Evolutionary conservation across 2,329 filamentous ascomycete genomes (phyloP).

Genomic region (Aspergillus uvarum): DNA sequence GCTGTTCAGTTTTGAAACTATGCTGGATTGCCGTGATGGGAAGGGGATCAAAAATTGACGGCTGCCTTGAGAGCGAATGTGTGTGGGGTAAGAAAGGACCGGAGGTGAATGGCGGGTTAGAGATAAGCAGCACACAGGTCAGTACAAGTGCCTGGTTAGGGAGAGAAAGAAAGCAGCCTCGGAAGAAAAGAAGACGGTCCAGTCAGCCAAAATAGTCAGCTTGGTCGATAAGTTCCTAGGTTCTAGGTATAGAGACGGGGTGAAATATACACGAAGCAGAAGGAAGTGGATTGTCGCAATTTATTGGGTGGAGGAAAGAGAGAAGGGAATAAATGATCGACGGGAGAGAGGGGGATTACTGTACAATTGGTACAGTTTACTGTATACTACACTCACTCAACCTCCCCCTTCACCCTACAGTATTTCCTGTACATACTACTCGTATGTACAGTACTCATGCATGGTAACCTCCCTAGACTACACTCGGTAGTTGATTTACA

Average conservation of each 20-base stretch:
- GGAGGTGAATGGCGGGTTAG: neutral
- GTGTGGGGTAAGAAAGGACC: slow-evolving; percentile 5
- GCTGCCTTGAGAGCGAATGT: slow-evolving; percentile 22
- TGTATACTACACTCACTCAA: no score
- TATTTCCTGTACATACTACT: no score
- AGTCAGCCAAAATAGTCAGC: neutral
- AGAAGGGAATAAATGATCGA: no score
- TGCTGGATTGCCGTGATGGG: neutral
- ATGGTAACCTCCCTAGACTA: no score
- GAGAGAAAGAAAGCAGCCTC: neutral
- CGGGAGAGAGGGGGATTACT: no score
- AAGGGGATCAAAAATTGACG: slow-evolving; percentile 12
- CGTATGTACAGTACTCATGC: no score
- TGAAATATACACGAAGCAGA: no score
- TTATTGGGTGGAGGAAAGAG: no score
- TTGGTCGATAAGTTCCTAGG: neutral
- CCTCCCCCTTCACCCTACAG: no score
- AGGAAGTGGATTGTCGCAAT: no score
- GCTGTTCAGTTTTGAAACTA: neutral
- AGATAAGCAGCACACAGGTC: slow-evolving; percentile 4
- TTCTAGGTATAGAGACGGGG: neutral
- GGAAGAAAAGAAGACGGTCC: neutral
- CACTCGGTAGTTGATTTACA: no score
- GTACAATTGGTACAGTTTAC: no score
- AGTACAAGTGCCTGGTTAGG: neutral